These are phyloP conservation scores for Candida quercuum DNA, from an alignment of 805 yeast genomes.

Conservation along the genomic window DNA sequence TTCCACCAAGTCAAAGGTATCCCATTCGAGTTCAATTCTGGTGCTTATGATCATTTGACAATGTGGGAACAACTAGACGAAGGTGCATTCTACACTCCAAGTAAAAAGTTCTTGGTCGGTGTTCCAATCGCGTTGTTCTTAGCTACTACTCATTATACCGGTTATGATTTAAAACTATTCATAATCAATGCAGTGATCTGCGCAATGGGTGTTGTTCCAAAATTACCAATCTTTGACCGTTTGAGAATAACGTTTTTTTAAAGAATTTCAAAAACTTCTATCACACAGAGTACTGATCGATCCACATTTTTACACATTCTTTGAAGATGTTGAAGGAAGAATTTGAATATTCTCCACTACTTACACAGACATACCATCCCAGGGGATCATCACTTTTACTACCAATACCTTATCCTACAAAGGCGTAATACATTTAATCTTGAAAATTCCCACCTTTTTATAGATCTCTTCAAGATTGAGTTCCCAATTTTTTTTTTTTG, in stretches of 20 bases:
- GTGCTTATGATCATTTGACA: slow-evolving; percentile 91
- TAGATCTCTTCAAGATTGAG: no score
- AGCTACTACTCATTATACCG: slow-evolving; percentile 84
- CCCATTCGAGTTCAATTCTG: slow-evolving; percentile 94
- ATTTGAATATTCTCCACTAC: no score
- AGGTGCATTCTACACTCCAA: slow-evolving; percentile 96
- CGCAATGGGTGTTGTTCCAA: slow-evolving; percentile 84
- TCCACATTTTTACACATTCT: no score
- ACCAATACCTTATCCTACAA: no score
- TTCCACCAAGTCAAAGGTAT: slow-evolving; percentile 95
- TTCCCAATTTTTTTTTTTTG: no score
- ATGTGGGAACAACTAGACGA: slow-evolving; percentile 98
- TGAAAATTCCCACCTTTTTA: no score
- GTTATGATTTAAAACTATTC: slow-evolving; percentile 76
- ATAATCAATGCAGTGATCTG: slow-evolving; percentile 71
- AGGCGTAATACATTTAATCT: no score
- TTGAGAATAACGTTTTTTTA: slow-evolving; percentile 47
- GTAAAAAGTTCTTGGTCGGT: slow-evolving; percentile 84
- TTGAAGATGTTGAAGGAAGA: no score
- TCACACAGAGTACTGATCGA: no score
- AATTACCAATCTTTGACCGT: slow-evolving; percentile 78
- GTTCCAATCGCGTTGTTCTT: slow-evolving; percentile 90
- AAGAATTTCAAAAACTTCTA: no score
- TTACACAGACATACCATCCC: no score
- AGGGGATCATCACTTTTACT: no score